Evolutionary conservation across 2,329 filamentous ascomycete species (phyloP), one percentile per base, ranked within the genome.

Genomic region (Penicillium sp.): DNA sequence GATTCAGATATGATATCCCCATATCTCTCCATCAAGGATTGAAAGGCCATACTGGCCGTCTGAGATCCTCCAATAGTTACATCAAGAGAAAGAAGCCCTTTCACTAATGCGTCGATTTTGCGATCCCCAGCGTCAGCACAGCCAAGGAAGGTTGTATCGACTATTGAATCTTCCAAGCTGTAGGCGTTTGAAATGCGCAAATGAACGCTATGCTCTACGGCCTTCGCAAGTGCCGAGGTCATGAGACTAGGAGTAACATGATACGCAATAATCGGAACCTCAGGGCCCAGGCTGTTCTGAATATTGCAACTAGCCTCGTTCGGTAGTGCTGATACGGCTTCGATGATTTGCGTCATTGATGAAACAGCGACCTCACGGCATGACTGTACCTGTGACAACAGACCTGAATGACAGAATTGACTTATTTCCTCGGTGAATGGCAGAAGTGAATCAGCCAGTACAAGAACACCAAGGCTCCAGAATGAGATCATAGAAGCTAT

Each of bases 61-160:
- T 64, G 59, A 14, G 62, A 64, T 27, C 65, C 64, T 12, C 64
- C 63, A 29, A 67, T 52, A 0, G 65, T 67, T 14, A 58, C 61
- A 12, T 60, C 55, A 12, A 67, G 56, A 3, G 64, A 63, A 8
- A 60, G 25, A n/a, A 65, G 59, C 6, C 55, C 64, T 40, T 67
- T 66, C 54, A 64, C 55, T 1, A 67, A 46, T 9, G 49, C 37
- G n/a, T 61, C 62, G 11, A 67, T 51, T 15, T 58, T 58, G 5
- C 20, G 43, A 15, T 57, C 27, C 55, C 58, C 60, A 18, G 27
- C 31, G 2, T 53, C 51, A 41, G 58, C 49, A 40, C 12, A 12
- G 3, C 9, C 11, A 4, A 9, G 29, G 18, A 6, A 43, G 6
- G 14, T 7, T 5, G 33, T 5, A 7, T 41, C 22, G 1, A 11